Evolutionary conservation across 768 basidiomycete species (phyloP).

Genomic region (Auricularia sp.): DNA sequence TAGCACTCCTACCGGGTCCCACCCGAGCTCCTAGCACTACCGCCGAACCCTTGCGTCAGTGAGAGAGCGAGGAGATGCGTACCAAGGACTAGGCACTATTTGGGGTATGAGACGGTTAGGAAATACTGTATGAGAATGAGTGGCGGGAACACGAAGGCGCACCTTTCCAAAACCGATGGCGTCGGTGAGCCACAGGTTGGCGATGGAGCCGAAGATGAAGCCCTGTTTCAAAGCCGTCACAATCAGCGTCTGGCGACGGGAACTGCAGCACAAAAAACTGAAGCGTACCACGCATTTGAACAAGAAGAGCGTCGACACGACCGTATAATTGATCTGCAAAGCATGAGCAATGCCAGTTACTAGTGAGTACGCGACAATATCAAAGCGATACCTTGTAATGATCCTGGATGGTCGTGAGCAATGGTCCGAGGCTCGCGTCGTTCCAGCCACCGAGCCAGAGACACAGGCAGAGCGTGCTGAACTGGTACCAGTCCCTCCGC

Average conservation of each 20-base stretch:
- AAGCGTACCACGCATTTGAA: conserved; percentile 23
- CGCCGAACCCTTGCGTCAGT: too few species aligned
- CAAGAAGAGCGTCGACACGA: conserved; percentile 57
- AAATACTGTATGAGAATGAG: background rate
- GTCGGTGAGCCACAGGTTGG: conserved; percentile 6
- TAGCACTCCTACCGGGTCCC: too few species aligned
- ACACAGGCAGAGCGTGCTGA: conserved; percentile 43
- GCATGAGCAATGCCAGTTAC: background rate
- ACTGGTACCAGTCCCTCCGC: conserved; percentile 29
- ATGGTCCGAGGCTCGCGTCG: conserved; percentile 46
- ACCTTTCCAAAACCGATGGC: conserved; percentile 11
- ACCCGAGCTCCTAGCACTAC: too few species aligned
- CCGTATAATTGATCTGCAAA: conserved; percentile 35
- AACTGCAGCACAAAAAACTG: too few species aligned
- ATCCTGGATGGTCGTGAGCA: conserved; percentile 60
- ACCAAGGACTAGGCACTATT: background rate
- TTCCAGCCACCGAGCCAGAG: conserved; percentile 68
- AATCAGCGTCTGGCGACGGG: background rate
- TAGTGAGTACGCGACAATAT: background rate
- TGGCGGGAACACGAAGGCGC: background rate
- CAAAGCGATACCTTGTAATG: conserved; percentile 36
- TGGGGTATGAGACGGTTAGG: background rate
- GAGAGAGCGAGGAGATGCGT: background rate
- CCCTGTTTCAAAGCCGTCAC: conserved; percentile 2
- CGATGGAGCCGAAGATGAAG: conserved; percentile 6